phyloP scores from a whole-genome alignment of 2,329 filamentous ascomycete species.

The Colletotrichum costaricense region DNA sequence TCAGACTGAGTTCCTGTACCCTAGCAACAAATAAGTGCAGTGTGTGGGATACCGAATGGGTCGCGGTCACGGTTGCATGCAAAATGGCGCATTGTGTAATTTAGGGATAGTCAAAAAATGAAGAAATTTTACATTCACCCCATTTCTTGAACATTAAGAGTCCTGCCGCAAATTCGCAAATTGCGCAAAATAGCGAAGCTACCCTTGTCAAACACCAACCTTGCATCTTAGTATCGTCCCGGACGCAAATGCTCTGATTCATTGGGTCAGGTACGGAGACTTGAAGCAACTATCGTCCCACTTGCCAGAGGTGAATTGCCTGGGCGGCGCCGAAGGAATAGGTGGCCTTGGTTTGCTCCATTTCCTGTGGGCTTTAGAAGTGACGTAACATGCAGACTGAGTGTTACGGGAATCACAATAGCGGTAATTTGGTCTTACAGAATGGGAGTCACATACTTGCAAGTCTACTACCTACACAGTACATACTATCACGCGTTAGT shows the following conservation, averaged over 20 bases:
- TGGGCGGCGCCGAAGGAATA: too few relatives aligned
- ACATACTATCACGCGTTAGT: background rate
- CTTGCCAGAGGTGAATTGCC: too few relatives aligned
- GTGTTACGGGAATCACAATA: too few relatives aligned
- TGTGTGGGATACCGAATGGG: background rate
- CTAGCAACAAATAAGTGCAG: conserved; percentile 55
- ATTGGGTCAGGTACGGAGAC: too few relatives aligned
- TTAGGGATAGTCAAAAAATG: background rate
- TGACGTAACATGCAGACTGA: too few relatives aligned
- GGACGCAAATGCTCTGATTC: too few relatives aligned
- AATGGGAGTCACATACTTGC: background rate
- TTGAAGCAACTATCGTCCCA: too few relatives aligned
- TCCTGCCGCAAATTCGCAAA: background rate
- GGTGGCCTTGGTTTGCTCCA: too few relatives aligned
- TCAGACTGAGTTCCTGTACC: conserved; percentile 53
- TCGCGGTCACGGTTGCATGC: background rate
- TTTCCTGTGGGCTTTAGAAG: too few relatives aligned
- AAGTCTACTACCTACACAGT: too few relatives aligned
- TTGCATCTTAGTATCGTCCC: too few relatives aligned
- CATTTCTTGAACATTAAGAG: background rate
- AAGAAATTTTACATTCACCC: background rate
- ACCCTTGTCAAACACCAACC: background rate
- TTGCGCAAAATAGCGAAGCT: background rate
- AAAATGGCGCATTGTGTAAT: background rate
- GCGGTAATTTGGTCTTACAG: too few relatives aligned